A percentile compares a stretch with the other conserved stretches of the same genome.
Evolutionary conservation across 331 rosid genomes (phyloP).

Genomic region (Stylosanthes scabra): DNA sequence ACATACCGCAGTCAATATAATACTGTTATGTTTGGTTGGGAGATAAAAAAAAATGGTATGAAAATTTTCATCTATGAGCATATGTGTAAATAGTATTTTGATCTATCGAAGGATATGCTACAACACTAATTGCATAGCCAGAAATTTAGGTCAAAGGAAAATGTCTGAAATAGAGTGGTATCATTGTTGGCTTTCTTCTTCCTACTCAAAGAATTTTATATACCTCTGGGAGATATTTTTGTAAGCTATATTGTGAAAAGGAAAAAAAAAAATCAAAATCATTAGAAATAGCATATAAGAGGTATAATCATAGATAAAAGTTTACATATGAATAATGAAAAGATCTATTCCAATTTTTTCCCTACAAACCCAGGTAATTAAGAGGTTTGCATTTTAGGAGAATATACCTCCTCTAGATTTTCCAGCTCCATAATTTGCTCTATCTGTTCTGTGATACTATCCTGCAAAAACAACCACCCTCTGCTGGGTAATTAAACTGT

Average conservation of each 20-base stretch:
- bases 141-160: constrained; percentile 9
- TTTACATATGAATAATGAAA: not conserved
- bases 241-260: constrained; percentile 13
- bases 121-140: no score
- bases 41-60: no score
- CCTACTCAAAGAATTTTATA: constrained; percentile 4
- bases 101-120: no score
- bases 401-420: constrained; percentile 86
- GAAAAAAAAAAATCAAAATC: not conserved
- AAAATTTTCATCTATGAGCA: not conserved
- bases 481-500: constrained; percentile 29
- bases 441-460: constrained; percentile 82
- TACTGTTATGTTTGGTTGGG: no score
- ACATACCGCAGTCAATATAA: no score
- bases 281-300: not conserved
- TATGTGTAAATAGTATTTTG: not conserved
- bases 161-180: constrained; percentile 2
- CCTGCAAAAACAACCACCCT: constrained; percentile 60
- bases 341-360: no score
- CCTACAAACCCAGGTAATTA: constrained; percentile 5
- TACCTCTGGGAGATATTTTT: constrained; percentile 24
- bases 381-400: constrained; percentile 29
- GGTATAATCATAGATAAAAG: no score
- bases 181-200: constrained; percentile 17
- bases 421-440: constrained; percentile 95